Base-by-base conservation (phyloP, 164 flowering plant species). In the Nymphaea colorata region DNA sequence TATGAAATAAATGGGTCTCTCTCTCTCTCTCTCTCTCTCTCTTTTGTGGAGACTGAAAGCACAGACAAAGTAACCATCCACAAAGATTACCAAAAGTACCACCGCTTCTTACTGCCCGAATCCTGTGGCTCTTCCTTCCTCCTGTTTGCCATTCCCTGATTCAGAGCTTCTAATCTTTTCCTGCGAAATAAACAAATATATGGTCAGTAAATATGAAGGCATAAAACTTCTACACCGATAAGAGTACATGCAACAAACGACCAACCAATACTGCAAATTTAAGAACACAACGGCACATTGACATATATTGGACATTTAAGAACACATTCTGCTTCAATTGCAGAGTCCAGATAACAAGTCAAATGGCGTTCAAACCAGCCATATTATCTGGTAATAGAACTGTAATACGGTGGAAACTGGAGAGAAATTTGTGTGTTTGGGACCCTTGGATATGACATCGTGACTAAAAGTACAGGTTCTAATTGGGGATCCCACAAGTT, bases 141-240 rank as follows among this genome's bases (percentile, higher is more conserved):
- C 62, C 87, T 83, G 16, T 71, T 84, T 65, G 86, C 86, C 66
- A 90, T 80, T 65, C 98, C 98, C 69, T 87, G 80, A 77, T 86
- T 86, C 69, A 88, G 71, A 43, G 91, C 80, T 69, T 86, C 96
- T 61, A 92, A 68, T 72, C 96, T 81, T 72, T 67, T 84, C 81
- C 98, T 90, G 80, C 73, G 78, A 3, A 69, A 41, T 66, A 69
- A 17, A 60, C 61, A 64, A 15, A 66, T 65, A 2, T 43, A 42
- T 43, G 14, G 44, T 36, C 15, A 10, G 60, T 47, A 44, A 15
- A 51, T 44, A 62, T 44, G 66, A 42, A 6, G n/a, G 42, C 36
- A 44, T 66, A 25, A 4, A 25, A 4, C 25, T 11, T 36, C 16
- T 61, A 5, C 11, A 44, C 16, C 16, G 25, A 61, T 10, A 25